phyloP scores from a whole-genome alignment of 2,329 filamentous ascomycete genomes.

The Capronia americana region DNA sequence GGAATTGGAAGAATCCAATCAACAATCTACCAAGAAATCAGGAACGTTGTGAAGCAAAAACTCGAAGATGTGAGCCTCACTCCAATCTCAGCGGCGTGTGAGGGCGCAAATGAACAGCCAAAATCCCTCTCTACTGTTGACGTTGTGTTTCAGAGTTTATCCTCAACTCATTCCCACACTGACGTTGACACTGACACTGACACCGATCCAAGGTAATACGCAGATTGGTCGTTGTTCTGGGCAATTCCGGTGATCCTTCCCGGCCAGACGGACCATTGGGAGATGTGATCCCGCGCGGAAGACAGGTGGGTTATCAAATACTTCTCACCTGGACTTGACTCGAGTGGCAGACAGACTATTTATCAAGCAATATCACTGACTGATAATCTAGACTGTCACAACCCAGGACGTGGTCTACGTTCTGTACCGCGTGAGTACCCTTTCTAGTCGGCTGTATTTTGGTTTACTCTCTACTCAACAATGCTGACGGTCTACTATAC shows the following conservation, averaged over 20 bases:
- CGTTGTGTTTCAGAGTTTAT: slow-evolving; percentile 34
- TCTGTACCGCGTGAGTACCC: slow-evolving; percentile 15
- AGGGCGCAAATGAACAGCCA: neutral
- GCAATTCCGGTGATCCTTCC: slow-evolving; percentile 8
- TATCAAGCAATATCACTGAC: neutral
- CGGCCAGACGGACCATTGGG: neutral
- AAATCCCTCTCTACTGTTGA: neutral
- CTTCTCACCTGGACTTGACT: neutral
- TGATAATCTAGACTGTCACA: slow-evolving; percentile 23
- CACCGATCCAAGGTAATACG: neutral
- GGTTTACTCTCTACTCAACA: neutral
- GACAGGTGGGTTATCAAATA: neutral
- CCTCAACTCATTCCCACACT: slow-evolving; percentile 6
- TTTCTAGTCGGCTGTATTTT: neutral
- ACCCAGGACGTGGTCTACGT: slow-evolving; percentile 32
- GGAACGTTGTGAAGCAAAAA: slow-evolving; percentile 36
- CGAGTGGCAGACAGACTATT: neutral
- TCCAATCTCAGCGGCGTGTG: neutral
- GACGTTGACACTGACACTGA: neutral
- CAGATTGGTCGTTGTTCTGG: slow-evolving; percentile 1
- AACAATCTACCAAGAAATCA: slow-evolving; percentile 42
- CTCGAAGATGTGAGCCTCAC: slow-evolving; percentile 39
- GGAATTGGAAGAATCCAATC: slow-evolving; percentile 44
- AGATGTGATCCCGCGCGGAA: neutral
- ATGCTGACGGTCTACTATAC: neutral